A percentile compares a stretch with the other conserved stretches of the same genome.
These are phyloP conservation scores for Diaporthe citriasiana DNA, from an alignment of 2,329 filamentous ascomycete species.

Conservation along the genomic window DNA sequence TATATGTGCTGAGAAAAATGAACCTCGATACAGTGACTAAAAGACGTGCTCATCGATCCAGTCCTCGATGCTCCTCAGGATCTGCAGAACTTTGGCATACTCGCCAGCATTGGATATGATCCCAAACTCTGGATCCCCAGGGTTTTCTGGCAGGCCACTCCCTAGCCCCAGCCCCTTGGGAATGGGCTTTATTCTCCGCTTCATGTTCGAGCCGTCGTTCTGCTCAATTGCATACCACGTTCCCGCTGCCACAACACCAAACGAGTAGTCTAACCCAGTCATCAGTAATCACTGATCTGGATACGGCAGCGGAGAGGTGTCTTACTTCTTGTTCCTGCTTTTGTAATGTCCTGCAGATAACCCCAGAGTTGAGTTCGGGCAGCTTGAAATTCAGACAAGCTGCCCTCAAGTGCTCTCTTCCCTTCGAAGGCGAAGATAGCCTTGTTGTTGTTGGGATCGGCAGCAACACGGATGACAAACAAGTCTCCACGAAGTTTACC, in stretches of 20 bases:
- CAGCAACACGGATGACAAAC: background rate
- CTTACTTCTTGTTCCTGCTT: background rate
- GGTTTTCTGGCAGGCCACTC: background rate
- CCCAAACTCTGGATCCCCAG: background rate
- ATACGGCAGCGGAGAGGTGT: rapidly evolving
- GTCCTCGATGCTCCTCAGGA: background rate
- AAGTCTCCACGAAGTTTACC: background rate
- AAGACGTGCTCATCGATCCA: background rate
- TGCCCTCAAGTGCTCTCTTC: background rate
- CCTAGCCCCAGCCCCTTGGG: no score
- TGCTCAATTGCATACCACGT: background rate
- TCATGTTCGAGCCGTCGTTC: background rate
- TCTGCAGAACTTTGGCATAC: background rate
- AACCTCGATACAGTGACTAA: no score
- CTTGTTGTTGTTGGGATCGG: background rate
- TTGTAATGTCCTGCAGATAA: background rate
- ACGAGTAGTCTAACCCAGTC: background rate
- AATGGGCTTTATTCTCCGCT: background rate
- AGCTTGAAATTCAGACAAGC: background rate
- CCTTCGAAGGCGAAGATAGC: background rate
- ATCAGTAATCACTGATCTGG: background rate
- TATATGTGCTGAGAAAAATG: no score
- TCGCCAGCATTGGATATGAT: background rate
- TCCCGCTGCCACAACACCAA: background rate
- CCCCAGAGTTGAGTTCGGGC: background rate